phyloP scores from a whole-genome alignment of 2,329 filamentous ascomycete genomes.

The Aspergillus sp. region DNA sequence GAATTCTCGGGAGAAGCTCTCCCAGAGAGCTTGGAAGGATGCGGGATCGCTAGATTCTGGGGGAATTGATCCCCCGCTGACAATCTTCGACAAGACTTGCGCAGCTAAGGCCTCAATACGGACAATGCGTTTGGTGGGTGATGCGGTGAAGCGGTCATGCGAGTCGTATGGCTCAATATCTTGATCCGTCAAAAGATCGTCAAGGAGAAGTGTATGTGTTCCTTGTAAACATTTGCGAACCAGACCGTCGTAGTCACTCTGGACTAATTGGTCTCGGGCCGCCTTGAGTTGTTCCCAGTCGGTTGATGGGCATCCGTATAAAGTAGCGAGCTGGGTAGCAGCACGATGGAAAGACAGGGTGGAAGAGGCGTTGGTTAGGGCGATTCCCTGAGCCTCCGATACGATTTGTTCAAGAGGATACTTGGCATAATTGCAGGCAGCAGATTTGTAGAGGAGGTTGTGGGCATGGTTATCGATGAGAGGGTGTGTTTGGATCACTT shows the following conservation, averaged over 20 bases:
- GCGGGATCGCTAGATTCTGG: conserved; percentile 31
- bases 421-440: conserved; percentile 32
- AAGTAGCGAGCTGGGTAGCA: conserved; percentile 63
- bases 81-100: conserved; percentile 55
- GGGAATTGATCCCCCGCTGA: conserved; percentile 28
- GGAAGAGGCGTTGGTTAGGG: conserved; percentile 61
- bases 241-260: conserved; percentile 57
- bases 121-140: conserved; percentile 70
- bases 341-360: conserved; percentile 70
- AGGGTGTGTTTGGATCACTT: conserved; percentile 41
- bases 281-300: conserved; percentile 60
- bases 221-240: conserved; percentile 66
- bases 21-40: conserved; percentile 17
- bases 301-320: conserved; percentile 61
- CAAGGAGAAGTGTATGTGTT: conserved; percentile 73
- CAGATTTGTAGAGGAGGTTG: conserved; percentile 39
- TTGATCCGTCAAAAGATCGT: conserved; percentile 66
- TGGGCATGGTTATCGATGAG: conserved; percentile 52
- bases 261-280: conserved; percentile 49
- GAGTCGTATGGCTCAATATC: conserved; percentile 61
- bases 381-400: conserved; percentile 70
- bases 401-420: conserved; percentile 63
- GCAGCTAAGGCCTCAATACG: conserved; percentile 73
- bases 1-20: conserved; percentile 29
- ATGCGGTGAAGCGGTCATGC: conserved; percentile 66